A percentile compares a stretch with the other conserved stretches of the same genome.
Conservation (phyloP, 495 filamentous ascomycete species). For the Pseudomonodictys pantanalensis region DNA sequence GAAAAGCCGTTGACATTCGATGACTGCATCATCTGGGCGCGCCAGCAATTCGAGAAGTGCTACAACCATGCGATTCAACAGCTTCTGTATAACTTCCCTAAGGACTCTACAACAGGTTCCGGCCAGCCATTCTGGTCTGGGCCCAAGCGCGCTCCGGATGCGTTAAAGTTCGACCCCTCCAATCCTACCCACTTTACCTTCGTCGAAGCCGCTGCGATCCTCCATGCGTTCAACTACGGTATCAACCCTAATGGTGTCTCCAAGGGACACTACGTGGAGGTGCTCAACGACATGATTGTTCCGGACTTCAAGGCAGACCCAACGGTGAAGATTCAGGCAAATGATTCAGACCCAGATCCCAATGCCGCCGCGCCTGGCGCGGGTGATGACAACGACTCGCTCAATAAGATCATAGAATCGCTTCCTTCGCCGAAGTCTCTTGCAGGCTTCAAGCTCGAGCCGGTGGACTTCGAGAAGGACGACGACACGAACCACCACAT, state of each 20-base stretch:
- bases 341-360: conserved; percentile 92
- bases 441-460: conserved; percentile 79
- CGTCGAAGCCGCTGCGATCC: conserved; percentile 80
- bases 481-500: conserved; percentile 98
- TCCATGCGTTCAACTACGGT: conserved; percentile 97
- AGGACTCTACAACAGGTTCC: conserved; percentile 80
- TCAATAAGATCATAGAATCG: conserved; percentile 60
- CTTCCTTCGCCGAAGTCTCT: conserved; percentile 78
- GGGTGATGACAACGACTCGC: conserved; percentile 67
- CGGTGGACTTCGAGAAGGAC: conserved; percentile 99
- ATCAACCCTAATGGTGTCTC: conserved; percentile 76
- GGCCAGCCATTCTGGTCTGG: conserved; percentile 98
- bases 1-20: conserved; percentile 91
- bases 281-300: conserved; percentile 90
- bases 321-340: conserved; percentile 93
- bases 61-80: conserved; percentile 98
- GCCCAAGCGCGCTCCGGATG: conserved; percentile 92
- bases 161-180: conserved; percentile 78
- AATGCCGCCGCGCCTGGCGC: conserved; percentile 59
- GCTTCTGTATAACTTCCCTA: conserved; percentile 95
- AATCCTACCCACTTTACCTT: conserved; percentile 86
- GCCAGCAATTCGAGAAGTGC: conserved; percentile 90
- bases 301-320: conserved; percentile 93
- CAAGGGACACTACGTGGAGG: conserved; percentile 65
- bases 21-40: conserved; percentile 93